phyloP scores from a whole-genome alignment of 2,329 filamentous ascomycete genomes.

The Trichoderma brevicompactum region DNA sequence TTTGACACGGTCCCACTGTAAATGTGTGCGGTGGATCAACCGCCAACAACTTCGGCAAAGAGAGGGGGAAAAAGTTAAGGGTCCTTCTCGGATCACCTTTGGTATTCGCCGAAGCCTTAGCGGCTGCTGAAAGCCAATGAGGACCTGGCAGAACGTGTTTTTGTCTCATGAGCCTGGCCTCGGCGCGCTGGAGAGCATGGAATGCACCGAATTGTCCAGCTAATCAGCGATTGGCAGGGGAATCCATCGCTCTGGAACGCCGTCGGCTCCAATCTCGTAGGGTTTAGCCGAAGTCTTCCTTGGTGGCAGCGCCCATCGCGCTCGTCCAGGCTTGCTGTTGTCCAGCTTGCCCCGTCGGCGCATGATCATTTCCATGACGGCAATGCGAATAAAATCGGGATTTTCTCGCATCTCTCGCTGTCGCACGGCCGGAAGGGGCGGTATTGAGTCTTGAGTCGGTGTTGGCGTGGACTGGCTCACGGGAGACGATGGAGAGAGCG shows the following conservation, averaged over 20 bases:
- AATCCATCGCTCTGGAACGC: constrained; percentile 64
- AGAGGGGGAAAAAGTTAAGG: not conserved
- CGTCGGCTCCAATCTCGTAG: constrained; percentile 61
- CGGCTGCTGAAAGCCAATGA: not conserved
- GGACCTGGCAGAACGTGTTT: not conserved
- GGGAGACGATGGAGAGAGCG: constrained; percentile 40
- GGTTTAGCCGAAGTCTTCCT: constrained; percentile 57
- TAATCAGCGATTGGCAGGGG: constrained; percentile 34
- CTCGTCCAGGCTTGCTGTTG: constrained; percentile 67
- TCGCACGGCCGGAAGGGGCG: constrained; percentile 52
- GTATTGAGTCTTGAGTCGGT: not conserved
- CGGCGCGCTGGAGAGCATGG: not conserved
- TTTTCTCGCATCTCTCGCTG: constrained; percentile 73
- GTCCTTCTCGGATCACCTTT: constrained; percentile 4
- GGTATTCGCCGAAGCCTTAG: constrained; percentile 10
- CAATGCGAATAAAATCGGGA: constrained; percentile 71
- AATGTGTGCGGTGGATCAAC: constrained; percentile 8
- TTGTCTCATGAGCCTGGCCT: not conserved
- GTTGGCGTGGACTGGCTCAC: constrained; percentile 38
- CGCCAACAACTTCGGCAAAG: not conserved
- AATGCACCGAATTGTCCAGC: not conserved
- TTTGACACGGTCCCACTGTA: not conserved
- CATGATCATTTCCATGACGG: constrained; percentile 75
- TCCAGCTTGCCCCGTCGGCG: constrained; percentile 68
- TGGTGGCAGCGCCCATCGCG: constrained; percentile 71